These are phyloP conservation scores for Globisporangium paddicum DNA, from an alignment of 352 stramenopile species.

Conservation along the genomic window DNA sequence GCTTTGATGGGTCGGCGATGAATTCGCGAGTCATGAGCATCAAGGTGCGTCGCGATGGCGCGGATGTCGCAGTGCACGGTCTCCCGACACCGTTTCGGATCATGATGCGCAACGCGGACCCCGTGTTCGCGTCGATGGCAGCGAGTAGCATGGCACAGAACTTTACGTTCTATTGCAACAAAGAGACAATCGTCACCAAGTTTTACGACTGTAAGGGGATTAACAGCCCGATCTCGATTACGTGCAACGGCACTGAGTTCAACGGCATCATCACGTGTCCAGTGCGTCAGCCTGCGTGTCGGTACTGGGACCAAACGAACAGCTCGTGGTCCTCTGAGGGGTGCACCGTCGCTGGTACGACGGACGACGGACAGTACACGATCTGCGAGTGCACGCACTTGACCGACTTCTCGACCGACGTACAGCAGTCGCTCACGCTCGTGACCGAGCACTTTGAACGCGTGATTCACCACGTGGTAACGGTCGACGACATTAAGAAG, in stretches of 20 bases:
- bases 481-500: conserved; percentile 44
- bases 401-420: conserved; percentile 67
- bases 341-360: conserved; percentile 44
- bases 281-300: conserved; percentile 36
- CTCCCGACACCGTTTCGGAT: conserved; percentile 42
- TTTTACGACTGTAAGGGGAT: conserved; percentile 50
- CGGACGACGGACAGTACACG: conserved; percentile 57
- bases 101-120: conserved; percentile 43
- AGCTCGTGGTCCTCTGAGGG: conserved; percentile 56
- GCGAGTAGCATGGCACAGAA: conserved; percentile 15
- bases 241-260: conserved; percentile 53
- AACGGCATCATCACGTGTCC: conserved; percentile 48
- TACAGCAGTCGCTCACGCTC: conserved; percentile 46
- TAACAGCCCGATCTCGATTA: conserved; percentile 25
- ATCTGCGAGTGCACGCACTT: conserved; percentile 73
- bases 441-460: conserved; percentile 60
- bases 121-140: conserved; percentile 18
- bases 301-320: conserved; percentile 46
- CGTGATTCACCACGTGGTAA: conserved; percentile 53
- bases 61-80: conserved; percentile 28
- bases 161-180: conserved; percentile 39
- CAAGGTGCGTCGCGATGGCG: conserved; percentile 32
- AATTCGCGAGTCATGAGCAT: conserved; percentile 64
- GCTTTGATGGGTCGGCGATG: conserved; percentile 35
- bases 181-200: conserved; percentile 44